Percentiles rank a stretch among this genome's conserved stretches.
Conservation (phyloP, 176 grass and related monocot genomes). For the Metroxylon sagu region DNA sequence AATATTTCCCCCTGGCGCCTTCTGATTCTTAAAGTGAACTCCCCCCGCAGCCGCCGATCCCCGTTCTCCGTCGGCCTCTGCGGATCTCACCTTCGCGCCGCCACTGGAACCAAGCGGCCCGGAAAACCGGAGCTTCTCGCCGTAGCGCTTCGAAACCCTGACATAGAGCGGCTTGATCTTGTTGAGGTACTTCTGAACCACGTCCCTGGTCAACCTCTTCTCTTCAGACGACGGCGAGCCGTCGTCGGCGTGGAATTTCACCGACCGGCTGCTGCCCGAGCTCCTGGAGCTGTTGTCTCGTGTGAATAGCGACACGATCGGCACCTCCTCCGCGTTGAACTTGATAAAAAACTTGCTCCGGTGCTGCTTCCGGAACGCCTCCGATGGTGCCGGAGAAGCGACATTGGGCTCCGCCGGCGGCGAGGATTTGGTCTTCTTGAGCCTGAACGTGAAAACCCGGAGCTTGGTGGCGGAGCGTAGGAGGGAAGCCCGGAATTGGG, state of each 20-base stretch:
- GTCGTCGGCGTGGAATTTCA: constrained; percentile 23
- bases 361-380: background rate
- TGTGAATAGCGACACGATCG: constrained; percentile 36
- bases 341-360: constrained; percentile 8
- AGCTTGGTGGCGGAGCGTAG: constrained; percentile 27
- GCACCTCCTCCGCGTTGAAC: constrained; percentile 2
- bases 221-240: constrained; percentile 25
- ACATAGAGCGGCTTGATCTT: constrained; percentile 63
- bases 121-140: constrained; percentile 5
- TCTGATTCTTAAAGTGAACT: no score
- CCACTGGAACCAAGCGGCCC: constrained; percentile 21
- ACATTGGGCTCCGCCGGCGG: background rate
- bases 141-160: constrained; percentile 12
- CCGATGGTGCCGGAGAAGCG: background rate
- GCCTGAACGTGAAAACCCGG: constrained; percentile 52
- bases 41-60: background rate
- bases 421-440: constrained; percentile 34
- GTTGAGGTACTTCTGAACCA: constrained; percentile 57
- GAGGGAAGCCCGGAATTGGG: constrained; percentile 20
- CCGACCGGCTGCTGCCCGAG: constrained; percentile 20
- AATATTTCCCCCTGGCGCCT: background rate
- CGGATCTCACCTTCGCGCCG: background rate
- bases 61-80: background rate
- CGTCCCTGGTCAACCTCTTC: constrained; percentile 19
- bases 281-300: constrained; percentile 53